Evolutionary conservation across 768 basidiomycete species (phyloP).

Genomic region (Leccinum imitatum): DNA sequence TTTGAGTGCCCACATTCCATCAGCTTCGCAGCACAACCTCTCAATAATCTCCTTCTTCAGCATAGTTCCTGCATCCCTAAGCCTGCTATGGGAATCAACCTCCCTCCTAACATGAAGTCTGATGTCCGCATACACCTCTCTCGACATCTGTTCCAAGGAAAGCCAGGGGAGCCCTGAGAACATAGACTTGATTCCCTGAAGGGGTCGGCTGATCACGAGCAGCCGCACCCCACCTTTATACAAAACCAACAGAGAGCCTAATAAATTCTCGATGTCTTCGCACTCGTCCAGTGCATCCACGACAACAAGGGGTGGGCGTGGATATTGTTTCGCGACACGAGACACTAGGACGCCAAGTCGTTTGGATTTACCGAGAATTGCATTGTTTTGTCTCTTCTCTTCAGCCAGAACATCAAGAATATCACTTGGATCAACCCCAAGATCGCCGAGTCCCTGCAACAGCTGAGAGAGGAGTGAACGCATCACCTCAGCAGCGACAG

Average conservation of each 20-base stretch:
- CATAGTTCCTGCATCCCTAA: neutral
- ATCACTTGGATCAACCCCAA: neutral
- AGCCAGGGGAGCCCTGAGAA: conserved; percentile 1
- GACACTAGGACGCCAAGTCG: neutral
- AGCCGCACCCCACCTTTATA: conserved; percentile 1
- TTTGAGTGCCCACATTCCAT: conserved; percentile 11
- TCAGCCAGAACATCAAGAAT: neutral
- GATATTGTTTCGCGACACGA: neutral
- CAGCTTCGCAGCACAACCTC: neutral
- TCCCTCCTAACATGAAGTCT: conserved; percentile 2
- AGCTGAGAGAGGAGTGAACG: neutral
- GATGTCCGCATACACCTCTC: conserved; percentile 11
- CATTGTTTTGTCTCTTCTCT: neutral
- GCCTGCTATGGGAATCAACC: conserved; percentile 6
- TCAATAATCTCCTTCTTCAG: conserved; percentile 8
- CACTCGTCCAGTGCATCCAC: conserved; percentile 24
- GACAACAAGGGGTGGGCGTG: conserved; percentile 1
- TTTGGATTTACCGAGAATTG: neutral
- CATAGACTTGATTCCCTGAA: conserved; percentile 6
- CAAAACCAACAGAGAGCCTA: neutral
- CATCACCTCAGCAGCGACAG: too few relatives aligned
- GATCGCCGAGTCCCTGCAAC: neutral
- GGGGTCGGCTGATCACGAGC: conserved; percentile 4
- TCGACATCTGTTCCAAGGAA: conserved; percentile 1
- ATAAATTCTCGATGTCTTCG: conserved; percentile 2